Evolutionary conservation across 768 basidiomycete genomes (phyloP).

Genomic region (Phylloporus sp.): DNA sequence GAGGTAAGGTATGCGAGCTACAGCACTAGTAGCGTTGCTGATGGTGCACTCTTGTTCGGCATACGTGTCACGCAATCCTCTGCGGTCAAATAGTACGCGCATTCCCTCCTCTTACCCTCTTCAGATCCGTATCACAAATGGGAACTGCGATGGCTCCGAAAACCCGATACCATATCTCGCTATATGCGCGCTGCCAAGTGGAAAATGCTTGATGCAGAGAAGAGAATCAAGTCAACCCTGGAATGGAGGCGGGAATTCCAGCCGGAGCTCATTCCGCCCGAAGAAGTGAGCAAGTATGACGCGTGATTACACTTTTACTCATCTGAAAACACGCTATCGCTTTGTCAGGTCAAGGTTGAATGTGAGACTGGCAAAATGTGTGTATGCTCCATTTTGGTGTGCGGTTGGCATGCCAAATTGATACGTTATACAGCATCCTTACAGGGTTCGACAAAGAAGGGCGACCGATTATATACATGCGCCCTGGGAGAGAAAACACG

Average conservation of each 20-base stretch:
- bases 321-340: neutral
- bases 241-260: constrained; percentile 85
- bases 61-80: neutral
- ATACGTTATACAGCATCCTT: constrained; percentile 50
- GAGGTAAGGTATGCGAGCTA: constrained; percentile 42
- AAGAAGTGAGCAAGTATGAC: constrained; percentile 45
- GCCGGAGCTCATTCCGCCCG: constrained; percentile 80
- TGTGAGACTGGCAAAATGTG: constrained; percentile 88
- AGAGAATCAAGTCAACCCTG: constrained; percentile 70
- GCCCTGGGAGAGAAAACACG: constrained; percentile 85
- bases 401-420: neutral
- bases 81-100: constrained; percentile 51
- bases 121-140: constrained; percentile 71
- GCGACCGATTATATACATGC: constrained; percentile 86
- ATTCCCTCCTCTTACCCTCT: constrained; percentile 57
- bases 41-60: neutral
- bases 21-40: neutral
- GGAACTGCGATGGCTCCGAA: constrained; percentile 75
- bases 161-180: constrained; percentile 58
- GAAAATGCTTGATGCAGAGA: constrained; percentile 73
- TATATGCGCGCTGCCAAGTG: constrained; percentile 88
- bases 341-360: constrained; percentile 60
- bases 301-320: neutral
- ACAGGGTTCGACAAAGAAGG: constrained; percentile 86
- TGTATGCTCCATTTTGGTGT: constrained; percentile 36